phyloP scores from a whole-genome alignment of 805 yeast genomes.

The Spathaspora boniae region DNA sequence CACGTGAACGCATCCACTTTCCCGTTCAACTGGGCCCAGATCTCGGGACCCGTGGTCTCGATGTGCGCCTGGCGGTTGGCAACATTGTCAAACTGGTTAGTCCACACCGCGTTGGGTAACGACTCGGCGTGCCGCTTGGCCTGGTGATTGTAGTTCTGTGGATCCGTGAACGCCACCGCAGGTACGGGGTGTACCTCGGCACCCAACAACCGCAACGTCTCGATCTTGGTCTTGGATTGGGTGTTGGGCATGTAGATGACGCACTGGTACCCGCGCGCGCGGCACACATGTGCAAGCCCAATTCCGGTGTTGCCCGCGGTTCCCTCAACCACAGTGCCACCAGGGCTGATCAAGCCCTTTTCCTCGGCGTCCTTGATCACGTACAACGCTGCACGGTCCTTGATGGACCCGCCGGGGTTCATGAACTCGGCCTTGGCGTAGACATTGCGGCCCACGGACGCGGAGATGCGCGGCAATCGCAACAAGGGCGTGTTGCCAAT shows the following conservation, averaged over 20 bases:
- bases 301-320: constrained; percentile 97
- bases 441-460: constrained; percentile 36
- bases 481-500: constrained; percentile 92
- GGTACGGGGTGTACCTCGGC: constrained; percentile 90
- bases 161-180: constrained; percentile 77
- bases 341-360: constrained; percentile 59
- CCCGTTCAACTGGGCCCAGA: constrained; percentile 80
- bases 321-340: constrained; percentile 89
- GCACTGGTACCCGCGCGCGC: constrained; percentile 80
- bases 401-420: constrained; percentile 93
- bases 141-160: constrained; percentile 82
- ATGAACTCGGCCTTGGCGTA: constrained; percentile 89
- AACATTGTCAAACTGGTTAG: constrained; percentile 85
- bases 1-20: constrained; percentile 83
- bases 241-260: constrained; percentile 91
- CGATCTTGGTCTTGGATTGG: constrained; percentile 76
- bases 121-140: constrained; percentile 81
- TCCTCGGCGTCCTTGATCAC: constrained; percentile 76
- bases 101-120: constrained; percentile 82
- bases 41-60: constrained; percentile 90
- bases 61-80: constrained; percentile 88
- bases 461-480: constrained; percentile 23
- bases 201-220: constrained; percentile 69
- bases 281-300: constrained; percentile 77
- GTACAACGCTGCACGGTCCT: constrained; percentile 84